Conservation (phyloP, 2,329 filamentous ascomycete species). For the Aspergillus jensenii region DNA sequence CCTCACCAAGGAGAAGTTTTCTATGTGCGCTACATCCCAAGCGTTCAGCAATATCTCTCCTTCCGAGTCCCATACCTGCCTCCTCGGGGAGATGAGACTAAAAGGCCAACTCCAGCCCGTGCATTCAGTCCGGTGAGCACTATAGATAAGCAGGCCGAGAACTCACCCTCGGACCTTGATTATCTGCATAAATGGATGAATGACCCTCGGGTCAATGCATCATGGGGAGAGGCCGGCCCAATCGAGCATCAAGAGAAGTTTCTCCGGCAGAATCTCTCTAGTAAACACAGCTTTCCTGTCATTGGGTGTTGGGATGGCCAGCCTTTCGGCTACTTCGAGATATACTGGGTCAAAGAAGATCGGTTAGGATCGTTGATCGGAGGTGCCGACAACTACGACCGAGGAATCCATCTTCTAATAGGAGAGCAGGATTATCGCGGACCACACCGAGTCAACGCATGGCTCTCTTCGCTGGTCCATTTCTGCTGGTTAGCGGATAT, state of each 20-base stretch:
- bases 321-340: constrained; percentile 95
- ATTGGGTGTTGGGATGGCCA: constrained; percentile 94
- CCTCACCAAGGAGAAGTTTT: constrained; percentile 88
- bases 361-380: constrained; percentile 67
- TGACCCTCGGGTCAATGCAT: constrained; percentile 75
- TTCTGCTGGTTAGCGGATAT: constrained; percentile 76
- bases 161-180: constrained; percentile 58
- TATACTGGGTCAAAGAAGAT: constrained; percentile 98
- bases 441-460: constrained; percentile 69
- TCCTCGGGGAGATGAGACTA: constrained; percentile 54
- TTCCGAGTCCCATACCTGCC: constrained; percentile 74
- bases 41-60: constrained; percentile 77
- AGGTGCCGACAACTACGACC: constrained; percentile 74
- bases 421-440: constrained; percentile 92
- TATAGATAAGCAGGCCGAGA: constrained; percentile 43
- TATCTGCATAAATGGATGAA: constrained; percentile 88
- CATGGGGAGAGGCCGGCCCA: constrained; percentile 72
- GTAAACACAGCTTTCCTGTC: constrained; percentile 78
- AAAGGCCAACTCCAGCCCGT: constrained; percentile 25
- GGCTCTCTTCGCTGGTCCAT: constrained; percentile 85
- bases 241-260: constrained; percentile 64
- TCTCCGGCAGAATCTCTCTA: constrained; percentile 63
- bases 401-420: constrained; percentile 83
- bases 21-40: constrained; percentile 84
- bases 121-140: constrained; percentile 33